Conservation (phyloP, 1,284 basidiomycete species). For the Cryptococcus sp. region DNA sequence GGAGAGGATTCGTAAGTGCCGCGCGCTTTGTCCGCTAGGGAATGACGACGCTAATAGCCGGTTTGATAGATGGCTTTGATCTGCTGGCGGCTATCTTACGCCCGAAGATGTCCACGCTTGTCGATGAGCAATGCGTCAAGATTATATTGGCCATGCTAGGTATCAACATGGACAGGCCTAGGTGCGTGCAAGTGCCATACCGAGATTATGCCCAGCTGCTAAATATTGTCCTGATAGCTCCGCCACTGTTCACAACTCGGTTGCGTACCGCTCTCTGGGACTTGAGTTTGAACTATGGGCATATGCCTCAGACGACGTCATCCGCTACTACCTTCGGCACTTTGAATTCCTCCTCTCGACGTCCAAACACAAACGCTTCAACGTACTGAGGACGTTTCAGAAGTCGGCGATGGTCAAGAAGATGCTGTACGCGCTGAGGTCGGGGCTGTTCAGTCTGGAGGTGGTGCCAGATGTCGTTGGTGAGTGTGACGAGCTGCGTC, state of each 20-base stretch:
- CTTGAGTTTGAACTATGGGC: slow-evolving; percentile 92
- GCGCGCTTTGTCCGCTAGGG: background rate
- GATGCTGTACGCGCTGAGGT: slow-evolving; percentile 74
- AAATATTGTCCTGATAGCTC: slow-evolving; percentile 53
- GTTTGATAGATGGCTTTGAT: slow-evolving; percentile 81
- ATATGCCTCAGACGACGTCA: slow-evolving; percentile 63
- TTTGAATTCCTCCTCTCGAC: slow-evolving; percentile 68
- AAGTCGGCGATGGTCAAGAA: slow-evolving; percentile 71
- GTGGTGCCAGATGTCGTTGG: slow-evolving; percentile 59
- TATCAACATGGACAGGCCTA: slow-evolving; percentile 71
- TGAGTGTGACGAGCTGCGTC: slow-evolving; percentile 22
- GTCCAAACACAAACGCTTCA: slow-evolving; percentile 71
- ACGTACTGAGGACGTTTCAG: slow-evolving; percentile 60
- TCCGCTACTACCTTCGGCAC: slow-evolving; percentile 69
- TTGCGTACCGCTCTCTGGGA: slow-evolving; percentile 77
- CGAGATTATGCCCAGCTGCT: slow-evolving; percentile 1
- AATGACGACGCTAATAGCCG: background rate
- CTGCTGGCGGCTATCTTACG: slow-evolving; percentile 72
- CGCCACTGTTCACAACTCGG: slow-evolving; percentile 75
- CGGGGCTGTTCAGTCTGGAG: slow-evolving; percentile 64
- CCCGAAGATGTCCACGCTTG: slow-evolving; percentile 63
- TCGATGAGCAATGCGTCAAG: slow-evolving; percentile 72
- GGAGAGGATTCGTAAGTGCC: slow-evolving; percentile 68
- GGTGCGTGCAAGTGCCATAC: slow-evolving; percentile 54
- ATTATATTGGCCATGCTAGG: slow-evolving; percentile 80